These are phyloP conservation scores for Sporothrix schenckii DNA, from an alignment of 2,329 filamentous ascomycete genomes.

Conservation along the genomic window DNA sequence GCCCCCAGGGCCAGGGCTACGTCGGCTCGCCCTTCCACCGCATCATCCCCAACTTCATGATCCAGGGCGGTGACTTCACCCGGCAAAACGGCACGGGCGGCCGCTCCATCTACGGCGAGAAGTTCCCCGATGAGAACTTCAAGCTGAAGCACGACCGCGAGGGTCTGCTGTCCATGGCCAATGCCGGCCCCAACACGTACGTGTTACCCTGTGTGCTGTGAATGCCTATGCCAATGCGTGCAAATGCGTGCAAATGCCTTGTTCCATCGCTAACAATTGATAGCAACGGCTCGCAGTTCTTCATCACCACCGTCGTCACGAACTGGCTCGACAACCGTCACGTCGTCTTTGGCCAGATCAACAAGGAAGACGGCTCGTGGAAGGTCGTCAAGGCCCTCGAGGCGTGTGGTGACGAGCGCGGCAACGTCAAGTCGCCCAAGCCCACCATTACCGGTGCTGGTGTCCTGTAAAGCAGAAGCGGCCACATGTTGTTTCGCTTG, in stretches of 20 bases:
- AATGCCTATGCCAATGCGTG: too few species aligned
- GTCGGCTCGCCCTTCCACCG: slow-evolving; percentile 85
- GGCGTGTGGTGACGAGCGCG: slow-evolving; percentile 60
- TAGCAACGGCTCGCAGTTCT: slow-evolving; percentile 98
- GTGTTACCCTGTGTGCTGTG: neutral
- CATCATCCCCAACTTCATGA: slow-evolving; percentile 91
- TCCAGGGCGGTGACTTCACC: slow-evolving; percentile 95
- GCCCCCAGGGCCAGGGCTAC: slow-evolving; percentile 82
- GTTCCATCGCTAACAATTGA: slow-evolving; percentile 38
- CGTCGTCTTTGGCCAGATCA: slow-evolving; percentile 81
- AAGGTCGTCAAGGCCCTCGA: slow-evolving; percentile 63
- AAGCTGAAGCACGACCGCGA: slow-evolving; percentile 69
- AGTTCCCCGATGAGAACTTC: slow-evolving; percentile 96
- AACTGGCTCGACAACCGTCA: slow-evolving; percentile 82
- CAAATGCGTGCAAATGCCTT: neutral
- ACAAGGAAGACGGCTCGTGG: slow-evolving; percentile 51
- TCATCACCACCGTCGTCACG: slow-evolving; percentile 90
- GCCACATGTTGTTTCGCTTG: too few species aligned
- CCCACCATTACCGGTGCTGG: slow-evolving; percentile 36
- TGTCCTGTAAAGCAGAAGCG: slow-evolving; percentile 15
- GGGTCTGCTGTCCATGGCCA: slow-evolving; percentile 91
- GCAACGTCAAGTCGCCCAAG: slow-evolving; percentile 57
- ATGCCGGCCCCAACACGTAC: slow-evolving; percentile 91
- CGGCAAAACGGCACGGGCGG: slow-evolving; percentile 87
- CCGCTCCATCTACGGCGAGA: slow-evolving; percentile 93